phyloP scores from a whole-genome alignment of 805 yeast genomes.

The Kurtzmaniella fragi region DNA sequence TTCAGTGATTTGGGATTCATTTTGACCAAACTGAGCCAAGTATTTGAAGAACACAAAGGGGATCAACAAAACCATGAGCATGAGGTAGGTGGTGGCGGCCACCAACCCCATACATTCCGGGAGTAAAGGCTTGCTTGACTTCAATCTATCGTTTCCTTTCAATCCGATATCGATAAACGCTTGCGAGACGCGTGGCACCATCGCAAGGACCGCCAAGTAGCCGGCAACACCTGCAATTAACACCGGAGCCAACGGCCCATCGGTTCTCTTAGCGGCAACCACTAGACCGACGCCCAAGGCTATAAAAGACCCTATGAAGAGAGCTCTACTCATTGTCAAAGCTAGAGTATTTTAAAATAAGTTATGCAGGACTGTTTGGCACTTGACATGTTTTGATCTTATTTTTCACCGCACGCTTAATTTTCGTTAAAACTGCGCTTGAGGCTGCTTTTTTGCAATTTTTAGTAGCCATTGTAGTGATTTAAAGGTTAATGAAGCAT shows the following conservation, averaged over 20 bases:
- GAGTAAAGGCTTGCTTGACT: slow-evolving; percentile 63
- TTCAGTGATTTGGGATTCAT: slow-evolving; percentile 27
- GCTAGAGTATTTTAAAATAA: too few relatives aligned
- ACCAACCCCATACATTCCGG: slow-evolving; percentile 95
- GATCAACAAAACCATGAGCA: slow-evolving; percentile 76
- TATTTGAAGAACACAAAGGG: slow-evolving; percentile 84
- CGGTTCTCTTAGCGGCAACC: too few relatives aligned
- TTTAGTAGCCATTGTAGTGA: too few relatives aligned
- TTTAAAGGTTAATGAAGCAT: too few relatives aligned
- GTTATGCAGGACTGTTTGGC: too few relatives aligned
- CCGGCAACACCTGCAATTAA: slow-evolving; percentile 31
- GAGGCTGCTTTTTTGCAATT: too few relatives aligned
- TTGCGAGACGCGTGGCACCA: slow-evolving; percentile 67
- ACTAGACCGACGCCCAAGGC: too few relatives aligned
- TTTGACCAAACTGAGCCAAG: slow-evolving; percentile 46
- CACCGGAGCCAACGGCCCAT: background rate
- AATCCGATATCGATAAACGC: slow-evolving; percentile 75
- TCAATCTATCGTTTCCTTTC: slow-evolving; percentile 80
- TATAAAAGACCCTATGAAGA: too few relatives aligned
- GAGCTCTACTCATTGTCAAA: too few relatives aligned
- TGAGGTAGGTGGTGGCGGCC: slow-evolving; percentile 73
- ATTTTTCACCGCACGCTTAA: too few relatives aligned
- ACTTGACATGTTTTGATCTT: too few relatives aligned
- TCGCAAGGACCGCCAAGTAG: slow-evolving; percentile 48
- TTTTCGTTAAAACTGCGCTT: too few relatives aligned